Conservation (phyloP, 2,329 filamentous ascomycete genomes). For the Epichloe brachyelytri region DNA sequence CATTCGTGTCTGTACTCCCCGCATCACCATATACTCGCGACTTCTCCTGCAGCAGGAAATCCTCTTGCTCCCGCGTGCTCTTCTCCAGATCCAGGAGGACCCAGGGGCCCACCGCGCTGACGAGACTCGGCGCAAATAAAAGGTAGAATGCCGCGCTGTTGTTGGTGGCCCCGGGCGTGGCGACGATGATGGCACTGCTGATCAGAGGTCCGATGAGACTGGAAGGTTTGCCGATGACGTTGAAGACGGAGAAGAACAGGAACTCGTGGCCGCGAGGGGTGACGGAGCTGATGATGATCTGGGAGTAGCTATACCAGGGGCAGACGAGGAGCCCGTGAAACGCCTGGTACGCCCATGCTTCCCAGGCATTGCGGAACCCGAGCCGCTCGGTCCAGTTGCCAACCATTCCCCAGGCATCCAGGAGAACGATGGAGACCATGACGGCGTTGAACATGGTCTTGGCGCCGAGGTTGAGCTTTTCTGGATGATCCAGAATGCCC, state of each 20-base stretch:
- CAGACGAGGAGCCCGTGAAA: slow-evolving; percentile 56
- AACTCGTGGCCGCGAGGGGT: slow-evolving; percentile 57
- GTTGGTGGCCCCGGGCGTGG: slow-evolving; percentile 37
- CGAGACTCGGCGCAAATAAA: slow-evolving; percentile 42
- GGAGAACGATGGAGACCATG: slow-evolving; percentile 46
- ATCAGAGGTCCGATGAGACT: slow-evolving; percentile 57
- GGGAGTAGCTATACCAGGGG: slow-evolving; percentile 58
- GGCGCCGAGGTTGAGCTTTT: slow-evolving; percentile 43
- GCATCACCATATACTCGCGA: slow-evolving; percentile 1
- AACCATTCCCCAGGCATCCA: slow-evolving; percentile 37
- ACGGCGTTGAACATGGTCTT: slow-evolving; percentile 59
- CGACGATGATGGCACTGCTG: slow-evolving; percentile 56
- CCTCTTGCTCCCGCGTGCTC: slow-evolving; percentile 45
- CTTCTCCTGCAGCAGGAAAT: slow-evolving; percentile 32
- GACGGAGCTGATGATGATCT: slow-evolving; percentile 59
- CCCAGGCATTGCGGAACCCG: slow-evolving; percentile 33
- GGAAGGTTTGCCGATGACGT: slow-evolving; percentile 55
- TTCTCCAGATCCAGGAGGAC: slow-evolving; percentile 47
- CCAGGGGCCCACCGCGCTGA: slow-evolving; percentile 39
- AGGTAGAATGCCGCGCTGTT: slow-evolving; percentile 55
- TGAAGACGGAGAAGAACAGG: slow-evolving; percentile 57
- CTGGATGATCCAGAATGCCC: slow-evolving; percentile 48
- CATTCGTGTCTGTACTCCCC: background rate
- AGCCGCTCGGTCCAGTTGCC: slow-evolving; percentile 32
- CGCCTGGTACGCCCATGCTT: slow-evolving; percentile 31